These are phyloP conservation scores for Ceratocystiopsis minuta DNA, from an alignment of 2,329 filamentous ascomycete genomes.

Conservation along the genomic window DNA sequence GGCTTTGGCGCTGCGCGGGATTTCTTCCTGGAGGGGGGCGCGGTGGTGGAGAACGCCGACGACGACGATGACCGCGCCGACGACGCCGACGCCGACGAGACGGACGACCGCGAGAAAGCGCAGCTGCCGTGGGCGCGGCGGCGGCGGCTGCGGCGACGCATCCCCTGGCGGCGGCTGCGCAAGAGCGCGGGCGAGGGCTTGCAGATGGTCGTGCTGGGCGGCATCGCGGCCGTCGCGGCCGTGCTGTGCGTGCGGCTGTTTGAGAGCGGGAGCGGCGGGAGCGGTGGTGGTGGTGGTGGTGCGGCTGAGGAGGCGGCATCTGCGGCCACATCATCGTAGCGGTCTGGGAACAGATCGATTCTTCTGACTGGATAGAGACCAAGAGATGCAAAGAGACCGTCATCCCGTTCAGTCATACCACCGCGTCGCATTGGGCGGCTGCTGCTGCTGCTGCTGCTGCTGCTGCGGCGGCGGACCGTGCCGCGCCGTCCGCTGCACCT, in stretches of 20 bases:
- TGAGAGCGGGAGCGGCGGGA: conserved; percentile 6
- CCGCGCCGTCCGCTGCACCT: conserved; percentile 1
- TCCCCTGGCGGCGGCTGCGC: conserved; percentile 11
- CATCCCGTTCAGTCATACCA: too few species aligned
- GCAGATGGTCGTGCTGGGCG: conserved; percentile 16
- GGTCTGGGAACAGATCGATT: too few species aligned
- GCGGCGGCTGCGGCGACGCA: neutral
- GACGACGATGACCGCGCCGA: too few species aligned
- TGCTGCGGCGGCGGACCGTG: neutral
- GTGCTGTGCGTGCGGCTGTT: conserved; percentile 15
- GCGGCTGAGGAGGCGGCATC: neutral
- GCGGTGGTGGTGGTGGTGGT: too few species aligned
- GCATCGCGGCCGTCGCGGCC: conserved; percentile 14
- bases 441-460: neutral
- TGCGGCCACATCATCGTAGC: too few species aligned
- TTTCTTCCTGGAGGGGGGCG: conserved; percentile 8
- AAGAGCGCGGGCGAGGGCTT: conserved; percentile 13
- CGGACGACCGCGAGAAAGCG: neutral
- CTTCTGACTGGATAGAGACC: too few species aligned
- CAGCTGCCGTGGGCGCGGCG: neutral
- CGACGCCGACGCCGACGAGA: neutral
- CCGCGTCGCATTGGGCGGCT: neutral
- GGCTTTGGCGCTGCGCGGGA: conserved; percentile 15
- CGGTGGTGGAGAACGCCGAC: too few species aligned
- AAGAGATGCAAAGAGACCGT: too few species aligned